These are phyloP conservation scores for Yarrowia osloensis DNA, from an alignment of 805 yeast genomes.

Conservation along the genomic window DNA sequence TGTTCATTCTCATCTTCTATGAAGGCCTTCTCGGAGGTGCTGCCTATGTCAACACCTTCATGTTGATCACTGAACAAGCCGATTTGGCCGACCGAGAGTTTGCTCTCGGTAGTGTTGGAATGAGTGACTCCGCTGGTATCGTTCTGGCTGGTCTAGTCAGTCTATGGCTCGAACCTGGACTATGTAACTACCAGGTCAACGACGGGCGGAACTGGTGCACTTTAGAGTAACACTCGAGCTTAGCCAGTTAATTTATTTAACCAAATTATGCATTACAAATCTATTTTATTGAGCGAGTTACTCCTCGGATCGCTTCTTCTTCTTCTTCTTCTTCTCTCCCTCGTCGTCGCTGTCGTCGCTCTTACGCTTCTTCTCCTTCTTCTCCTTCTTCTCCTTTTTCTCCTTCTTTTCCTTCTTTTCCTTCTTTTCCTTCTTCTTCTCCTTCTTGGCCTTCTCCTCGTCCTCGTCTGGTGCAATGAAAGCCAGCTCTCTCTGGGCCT, in stretches of 20 bases:
- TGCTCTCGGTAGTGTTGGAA: conserved; percentile 78
- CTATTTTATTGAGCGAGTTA: conserved; percentile 4
- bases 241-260: not conserved
- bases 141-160: conserved; percentile 78
- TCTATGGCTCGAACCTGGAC: conserved; percentile 66
- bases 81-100: conserved; percentile 62
- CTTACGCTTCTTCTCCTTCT: conserved; percentile 39
- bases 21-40: conserved; percentile 90
- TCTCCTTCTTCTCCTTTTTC: conserved; percentile 36
- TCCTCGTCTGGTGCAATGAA: conserved; percentile 85
- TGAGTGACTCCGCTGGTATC: conserved; percentile 83
- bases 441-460: conserved; percentile 48
- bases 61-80: conserved; percentile 66
- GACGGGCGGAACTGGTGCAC: conserved; percentile 81
- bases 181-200: conserved; percentile 70
- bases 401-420: conserved; percentile 38
- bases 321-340: conserved; percentile 27
- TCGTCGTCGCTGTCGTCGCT: conserved; percentile 33
- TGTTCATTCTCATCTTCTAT: conserved; percentile 69
- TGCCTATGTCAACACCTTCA: conserved; percentile 85
- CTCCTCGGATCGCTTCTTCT: conserved; percentile 25
- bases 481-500: conserved; percentile 71
- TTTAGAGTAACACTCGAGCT: not conserved
- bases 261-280: conserved; percentile 14
- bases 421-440: conserved; percentile 40